Evolutionary conservation across 495 filamentous ascomycete genomes (phyloP).

Genomic region (Daldinia loculata): DNA sequence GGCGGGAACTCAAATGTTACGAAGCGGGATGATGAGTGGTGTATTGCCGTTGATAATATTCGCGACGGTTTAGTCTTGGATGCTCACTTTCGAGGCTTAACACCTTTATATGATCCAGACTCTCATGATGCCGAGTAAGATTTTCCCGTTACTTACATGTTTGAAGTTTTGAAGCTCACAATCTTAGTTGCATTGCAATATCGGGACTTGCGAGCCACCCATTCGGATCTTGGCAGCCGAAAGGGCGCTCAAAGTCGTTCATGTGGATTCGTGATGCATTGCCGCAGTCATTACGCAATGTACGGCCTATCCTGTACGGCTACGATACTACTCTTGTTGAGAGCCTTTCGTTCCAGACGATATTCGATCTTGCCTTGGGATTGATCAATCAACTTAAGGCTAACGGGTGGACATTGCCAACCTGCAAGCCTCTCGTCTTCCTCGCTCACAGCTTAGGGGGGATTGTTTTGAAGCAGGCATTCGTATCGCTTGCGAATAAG

Average conservation of each 20-base stretch:
- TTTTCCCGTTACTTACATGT: not conserved
- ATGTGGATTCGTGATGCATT: conserved; percentile 52
- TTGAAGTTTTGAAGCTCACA: not conserved
- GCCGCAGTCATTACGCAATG: conserved; percentile 20
- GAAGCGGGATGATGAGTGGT: conserved; percentile 20
- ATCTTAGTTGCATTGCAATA: conserved; percentile 34
- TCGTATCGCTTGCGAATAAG: conserved; percentile 31
- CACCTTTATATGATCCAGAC: conserved; percentile 23
- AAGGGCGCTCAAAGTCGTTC: conserved; percentile 31
- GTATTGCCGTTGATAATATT: not conserved
- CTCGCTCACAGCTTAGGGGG: conserved; percentile 52
- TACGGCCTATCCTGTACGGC: conserved; percentile 24
- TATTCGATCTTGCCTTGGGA: conserved; percentile 26
- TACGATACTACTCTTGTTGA: conserved; percentile 22
- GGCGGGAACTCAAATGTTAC: not conserved
- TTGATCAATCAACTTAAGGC: conserved; percentile 29
- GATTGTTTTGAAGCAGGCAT: conserved; percentile 45
- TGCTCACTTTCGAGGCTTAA: conserved; percentile 23
- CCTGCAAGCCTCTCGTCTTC: conserved; percentile 41
- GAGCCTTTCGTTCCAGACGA: conserved; percentile 31
- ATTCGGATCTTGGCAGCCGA: conserved; percentile 40
- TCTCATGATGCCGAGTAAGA: conserved; percentile 16
- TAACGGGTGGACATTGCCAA: conserved; percentile 7
- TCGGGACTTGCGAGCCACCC: conserved; percentile 41
- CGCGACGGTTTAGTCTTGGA: conserved; percentile 13